Evolutionary conservation across 371 early-diverging fungal genomes (phyloP).

Genomic region (Actinomortierella ambigua): DNA sequence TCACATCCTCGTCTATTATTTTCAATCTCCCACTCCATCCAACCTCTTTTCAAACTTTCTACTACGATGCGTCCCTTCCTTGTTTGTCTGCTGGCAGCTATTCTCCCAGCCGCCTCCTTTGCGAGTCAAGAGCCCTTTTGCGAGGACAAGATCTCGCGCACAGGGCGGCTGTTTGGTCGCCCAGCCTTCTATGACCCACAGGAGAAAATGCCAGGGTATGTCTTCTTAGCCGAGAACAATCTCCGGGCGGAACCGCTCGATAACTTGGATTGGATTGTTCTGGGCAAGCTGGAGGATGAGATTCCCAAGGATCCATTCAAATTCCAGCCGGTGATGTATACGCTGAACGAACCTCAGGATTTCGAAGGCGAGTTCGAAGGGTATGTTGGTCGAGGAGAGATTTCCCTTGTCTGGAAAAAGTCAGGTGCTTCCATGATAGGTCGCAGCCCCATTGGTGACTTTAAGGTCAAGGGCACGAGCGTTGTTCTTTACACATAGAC

Average conservation of each 20-base stretch:
- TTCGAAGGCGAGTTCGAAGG: background rate
- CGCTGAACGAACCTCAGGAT: background rate
- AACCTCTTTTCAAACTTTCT: background rate
- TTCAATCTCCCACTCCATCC: too few species aligned
- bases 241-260: conserved; percentile 1
- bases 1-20: too few species aligned
- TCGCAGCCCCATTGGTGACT: too few species aligned
- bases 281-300: conserved; percentile 5
- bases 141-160: too few species aligned
- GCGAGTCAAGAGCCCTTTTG: conserved; percentile 6
- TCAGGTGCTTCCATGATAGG: conserved; percentile 6
- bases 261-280: conserved; percentile 8
- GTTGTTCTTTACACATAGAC: too few species aligned
- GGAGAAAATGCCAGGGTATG: conserved; percentile 5
- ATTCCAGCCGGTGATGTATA: background rate
- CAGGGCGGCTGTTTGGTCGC: conserved; percentile 11
- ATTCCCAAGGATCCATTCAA: conserved; percentile 1
- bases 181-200: conserved; percentile 4
- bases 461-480: too few species aligned
- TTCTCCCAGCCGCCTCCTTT: conserved; percentile 4
- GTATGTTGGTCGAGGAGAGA: conserved; percentile 6
- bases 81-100: conserved; percentile 8
- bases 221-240: conserved; percentile 4
- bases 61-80: conserved; percentile 4
- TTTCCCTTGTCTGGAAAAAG: conserved; percentile 3